Conservation (phyloP, 169 alveolate genomes). For the Perkinsus olseni region DNA sequence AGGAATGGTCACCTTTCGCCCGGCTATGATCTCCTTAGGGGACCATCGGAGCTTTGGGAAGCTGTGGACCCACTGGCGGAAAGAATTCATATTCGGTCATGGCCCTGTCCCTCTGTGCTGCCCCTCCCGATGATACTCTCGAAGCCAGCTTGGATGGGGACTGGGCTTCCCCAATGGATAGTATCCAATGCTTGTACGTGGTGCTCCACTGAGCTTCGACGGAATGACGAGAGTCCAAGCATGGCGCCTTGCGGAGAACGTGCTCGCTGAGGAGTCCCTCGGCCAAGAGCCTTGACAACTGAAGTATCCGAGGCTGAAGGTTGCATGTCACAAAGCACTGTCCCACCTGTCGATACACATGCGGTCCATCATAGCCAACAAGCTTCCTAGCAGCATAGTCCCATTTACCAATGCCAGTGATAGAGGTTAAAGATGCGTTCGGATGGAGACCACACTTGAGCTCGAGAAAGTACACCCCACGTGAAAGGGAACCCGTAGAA, state of each 20-base stretch:
- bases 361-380: background rate
- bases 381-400: background rate
- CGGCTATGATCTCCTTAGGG: background rate
- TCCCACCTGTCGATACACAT: background rate
- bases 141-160: background rate
- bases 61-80: background rate
- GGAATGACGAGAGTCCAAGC: background rate
- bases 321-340: background rate
- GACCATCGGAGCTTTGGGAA: background rate
- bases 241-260: background rate
- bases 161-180: background rate
- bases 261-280: background rate
- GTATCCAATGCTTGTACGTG: background rate
- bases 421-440: background rate
- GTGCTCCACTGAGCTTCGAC: background rate
- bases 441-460: background rate
- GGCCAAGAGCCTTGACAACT: background rate
- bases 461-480: background rate
- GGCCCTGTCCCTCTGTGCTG: background rate
- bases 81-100: background rate
- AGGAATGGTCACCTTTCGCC: background rate
- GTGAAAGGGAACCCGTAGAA: background rate
- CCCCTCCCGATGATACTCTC: background rate
- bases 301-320: background rate
- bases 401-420: background rate